phyloP scores from a whole-genome alignment of 176 grass and related monocot genomes.

The Luzula sylvatica region DNA sequence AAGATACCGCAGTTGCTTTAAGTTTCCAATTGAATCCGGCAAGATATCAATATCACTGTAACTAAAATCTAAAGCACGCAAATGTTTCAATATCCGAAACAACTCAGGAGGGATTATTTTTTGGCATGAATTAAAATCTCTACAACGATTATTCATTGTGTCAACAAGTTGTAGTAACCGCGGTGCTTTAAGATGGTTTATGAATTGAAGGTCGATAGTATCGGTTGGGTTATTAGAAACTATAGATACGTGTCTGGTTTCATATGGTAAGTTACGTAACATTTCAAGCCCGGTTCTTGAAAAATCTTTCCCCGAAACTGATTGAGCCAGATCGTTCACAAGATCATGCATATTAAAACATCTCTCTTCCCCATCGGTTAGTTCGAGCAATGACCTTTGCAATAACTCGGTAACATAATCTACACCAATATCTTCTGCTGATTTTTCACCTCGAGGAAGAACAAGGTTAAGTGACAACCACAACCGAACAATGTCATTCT shows the following conservation, averaged over 20 bases:
- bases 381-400: constrained; percentile 21
- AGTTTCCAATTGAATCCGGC: constrained; percentile 29
- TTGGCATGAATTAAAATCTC: not conserved
- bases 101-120: not conserved
- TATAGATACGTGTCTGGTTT: constrained; percentile 2
- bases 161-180: constrained; percentile 12
- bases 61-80: constrained; percentile 35
- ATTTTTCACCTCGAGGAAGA: not conserved
- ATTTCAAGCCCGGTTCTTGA: not conserved
- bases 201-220: not conserved
- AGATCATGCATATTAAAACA: constrained; percentile 17
- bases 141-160: not conserved
- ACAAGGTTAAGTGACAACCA: constrained; percentile 11
- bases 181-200: not conserved
- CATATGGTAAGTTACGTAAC: not conserved
- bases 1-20: constrained; percentile 36
- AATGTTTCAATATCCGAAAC: not conserved
- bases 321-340: constrained; percentile 17
- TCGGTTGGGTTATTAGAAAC: not conserved
- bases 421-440: not conserved
- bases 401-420: not conserved
- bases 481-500: not conserved
- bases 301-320: not conserved
- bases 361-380: not conserved
- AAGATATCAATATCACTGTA: not conserved